These are phyloP conservation scores for Cucurbita argyrosperma DNA, from an alignment of 306 rosid species.

Conservation along the genomic window DNA sequence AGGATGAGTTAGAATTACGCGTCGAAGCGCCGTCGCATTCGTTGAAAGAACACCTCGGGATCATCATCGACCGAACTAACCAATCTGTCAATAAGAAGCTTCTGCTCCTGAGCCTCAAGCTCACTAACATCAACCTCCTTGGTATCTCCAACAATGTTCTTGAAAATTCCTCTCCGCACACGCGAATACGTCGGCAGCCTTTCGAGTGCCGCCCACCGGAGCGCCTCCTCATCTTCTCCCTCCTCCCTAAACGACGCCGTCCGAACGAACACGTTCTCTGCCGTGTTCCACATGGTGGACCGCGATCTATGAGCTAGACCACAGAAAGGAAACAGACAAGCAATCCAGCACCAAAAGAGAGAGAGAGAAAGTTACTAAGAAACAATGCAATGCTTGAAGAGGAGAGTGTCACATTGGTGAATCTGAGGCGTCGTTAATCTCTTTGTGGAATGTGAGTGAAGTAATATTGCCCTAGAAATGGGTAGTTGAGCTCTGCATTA, in stretches of 20 bases:
- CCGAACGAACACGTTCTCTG: constrained; percentile 56
- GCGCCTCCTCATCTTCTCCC: constrained; percentile 70
- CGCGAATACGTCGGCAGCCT: constrained; percentile 70
- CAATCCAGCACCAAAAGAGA: not conserved
- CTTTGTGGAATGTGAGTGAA: not conserved
- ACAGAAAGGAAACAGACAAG: not conserved
- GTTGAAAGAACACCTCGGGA: constrained; percentile 52
- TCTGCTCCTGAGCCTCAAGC: constrained; percentile 50
- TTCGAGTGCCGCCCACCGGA: constrained; percentile 96
- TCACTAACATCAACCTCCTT: constrained; percentile 56
- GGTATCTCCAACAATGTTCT: constrained; percentile 38
- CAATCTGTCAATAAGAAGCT: constrained; percentile 51
- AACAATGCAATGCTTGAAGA: not conserved
- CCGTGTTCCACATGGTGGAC: constrained; percentile 77
- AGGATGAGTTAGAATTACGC: constrained; percentile 29
- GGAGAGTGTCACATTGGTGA: constrained; percentile 1
- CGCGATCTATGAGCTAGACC: constrained; percentile 1
- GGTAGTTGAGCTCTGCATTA: constrained; percentile 66
- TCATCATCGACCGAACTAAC: constrained; percentile 40
- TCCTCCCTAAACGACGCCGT: constrained; percentile 43
- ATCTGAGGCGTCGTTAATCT: not conserved
- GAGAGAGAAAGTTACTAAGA: not conserved
- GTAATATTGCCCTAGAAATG: constrained; percentile 10
- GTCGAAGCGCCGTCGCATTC: constrained; percentile 64
- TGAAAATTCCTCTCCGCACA: constrained; percentile 73